phyloP scores from a whole-genome alignment of 2,329 filamentous ascomycete genomes.

The Talaromyces verruculosus region DNA sequence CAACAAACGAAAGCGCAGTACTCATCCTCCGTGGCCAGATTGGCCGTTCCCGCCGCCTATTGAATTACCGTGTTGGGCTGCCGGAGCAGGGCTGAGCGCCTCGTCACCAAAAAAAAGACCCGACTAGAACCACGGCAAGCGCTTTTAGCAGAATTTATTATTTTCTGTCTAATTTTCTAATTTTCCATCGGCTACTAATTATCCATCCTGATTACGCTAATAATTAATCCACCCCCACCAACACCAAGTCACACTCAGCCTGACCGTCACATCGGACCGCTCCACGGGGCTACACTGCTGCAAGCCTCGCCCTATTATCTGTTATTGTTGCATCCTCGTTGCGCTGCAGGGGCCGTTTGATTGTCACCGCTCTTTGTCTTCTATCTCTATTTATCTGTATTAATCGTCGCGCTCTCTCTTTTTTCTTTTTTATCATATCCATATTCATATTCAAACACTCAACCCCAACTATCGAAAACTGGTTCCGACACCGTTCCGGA shows the following conservation, averaged over 20 bases:
- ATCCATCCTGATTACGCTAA: neutral
- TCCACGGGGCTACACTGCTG: constrained; percentile 12
- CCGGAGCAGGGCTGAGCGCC: constrained; percentile 9
- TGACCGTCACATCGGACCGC: constrained; percentile 21
- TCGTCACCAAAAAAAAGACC: constrained; percentile 1
- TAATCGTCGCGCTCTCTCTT: neutral
- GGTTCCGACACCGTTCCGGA: constrained; percentile 4
- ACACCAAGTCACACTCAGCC: constrained; percentile 10
- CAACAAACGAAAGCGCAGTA: neutral
- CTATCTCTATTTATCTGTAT: neutral
- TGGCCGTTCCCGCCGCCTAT: neutral
- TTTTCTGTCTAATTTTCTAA: neutral
- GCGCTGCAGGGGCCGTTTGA: constrained; percentile 18
- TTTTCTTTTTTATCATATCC: neutral
- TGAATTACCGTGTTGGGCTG: neutral
- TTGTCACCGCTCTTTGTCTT: constrained; percentile 17
- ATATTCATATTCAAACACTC: neutral
- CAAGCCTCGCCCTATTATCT: constrained; percentile 13
- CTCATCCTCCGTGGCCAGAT: neutral
- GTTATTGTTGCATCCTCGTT: constrained; percentile 13
- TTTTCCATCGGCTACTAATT: constrained; percentile 1
- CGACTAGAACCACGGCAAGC: constrained; percentile 16
- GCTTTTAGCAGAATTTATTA: constrained; percentile 3
- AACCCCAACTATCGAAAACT: neutral
- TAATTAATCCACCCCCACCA: neutral